Evolutionary conservation across 2,329 filamentous ascomycete genomes (phyloP), one percentile per base, ranked within the genome.

Genomic region (Dothiorella sarmentorum): DNA sequence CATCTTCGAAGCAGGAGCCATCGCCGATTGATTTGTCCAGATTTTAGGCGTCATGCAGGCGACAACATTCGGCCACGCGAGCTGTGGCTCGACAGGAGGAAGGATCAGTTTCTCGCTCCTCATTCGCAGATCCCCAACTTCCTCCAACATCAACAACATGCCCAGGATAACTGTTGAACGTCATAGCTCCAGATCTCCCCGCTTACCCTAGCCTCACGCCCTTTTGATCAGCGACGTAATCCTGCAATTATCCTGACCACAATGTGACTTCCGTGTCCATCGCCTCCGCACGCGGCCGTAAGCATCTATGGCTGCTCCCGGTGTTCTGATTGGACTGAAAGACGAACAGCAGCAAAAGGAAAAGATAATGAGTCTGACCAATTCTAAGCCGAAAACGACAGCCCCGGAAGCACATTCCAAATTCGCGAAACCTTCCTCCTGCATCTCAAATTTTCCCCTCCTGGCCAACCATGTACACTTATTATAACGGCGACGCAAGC

Each of bases 381-480:
- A 31, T 53, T 15, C 49, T n/a, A 53, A n/a, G n/a, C 31, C 33
- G 20, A 53, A 40, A 35, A 53, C 49, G 49, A 53, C 49, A 53
- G 15, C n/a, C 35, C 40, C 49, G 31, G 9, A 33, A 40, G 27
- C 22, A 10, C 35, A 38, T 27, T n/a, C 22, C 35, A 52, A 18
- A 33, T 33, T 52, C 33, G 47, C 33, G 47, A 13, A n/a, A 40
- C 47, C 33, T 52, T 40, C 47, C 33, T 17, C n/a, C 6, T 18
- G 7, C 17, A 27, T 24, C 22, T 29, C 49, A 31, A n/a, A 37
- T 24, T 35, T 42, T 40, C 22, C n/a, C 1, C 6, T 15, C 13
- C 22, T 33, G 20, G 22, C 2, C 43, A 52, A 38, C 7, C 9
- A 15, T 7, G 15, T 33, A 4, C 29, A 9, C 33, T 10, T 7